These are phyloP conservation scores for Pseudoscleropodium purum DNA, from an alignment of 225 moss, liverwort and hornwort species.

Conservation along the genomic window DNA sequence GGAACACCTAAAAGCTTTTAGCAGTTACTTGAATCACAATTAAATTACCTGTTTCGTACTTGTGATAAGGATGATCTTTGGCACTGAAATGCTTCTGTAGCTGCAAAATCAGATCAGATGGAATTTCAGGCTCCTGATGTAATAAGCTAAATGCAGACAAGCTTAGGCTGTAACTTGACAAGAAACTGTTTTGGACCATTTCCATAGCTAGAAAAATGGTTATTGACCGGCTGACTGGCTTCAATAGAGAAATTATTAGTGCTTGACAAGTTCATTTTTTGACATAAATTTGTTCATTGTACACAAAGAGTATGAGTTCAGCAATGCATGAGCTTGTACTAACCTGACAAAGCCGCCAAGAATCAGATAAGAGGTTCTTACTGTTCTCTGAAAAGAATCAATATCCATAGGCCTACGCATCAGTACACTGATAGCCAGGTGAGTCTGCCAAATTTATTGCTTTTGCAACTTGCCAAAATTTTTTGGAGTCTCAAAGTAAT, in stretches of 20 bases:
- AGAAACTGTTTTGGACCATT: neutral
- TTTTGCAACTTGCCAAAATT: neutral
- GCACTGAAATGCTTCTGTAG: constrained; percentile 74
- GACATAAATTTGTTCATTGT: neutral
- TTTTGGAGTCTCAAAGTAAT: neutral
- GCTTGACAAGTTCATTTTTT: neutral
- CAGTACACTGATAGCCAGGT: constrained; percentile 1
- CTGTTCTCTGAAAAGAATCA: constrained; percentile 73
- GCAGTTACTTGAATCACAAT: neutral
- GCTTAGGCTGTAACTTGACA: neutral
- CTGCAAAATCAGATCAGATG: constrained; percentile 26
- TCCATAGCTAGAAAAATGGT: neutral
- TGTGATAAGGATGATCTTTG: constrained; percentile 90
- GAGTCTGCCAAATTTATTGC: neutral
- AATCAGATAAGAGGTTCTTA: constrained; percentile 87
- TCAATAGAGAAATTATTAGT: neutral
- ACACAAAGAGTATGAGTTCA: neutral
- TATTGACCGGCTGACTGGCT: neutral
- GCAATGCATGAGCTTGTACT: neutral
- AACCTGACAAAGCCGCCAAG: constrained; percentile 89
- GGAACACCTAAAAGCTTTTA: neutral
- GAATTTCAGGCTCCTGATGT: neutral
- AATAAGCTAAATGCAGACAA: too few relatives aligned
- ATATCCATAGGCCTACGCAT: constrained; percentile 3
- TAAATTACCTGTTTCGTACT: constrained; percentile 73